Evolutionary conservation across 2,329 filamentous ascomycete genomes (phyloP).

Genomic region (Aspergillus ustus): DNA sequence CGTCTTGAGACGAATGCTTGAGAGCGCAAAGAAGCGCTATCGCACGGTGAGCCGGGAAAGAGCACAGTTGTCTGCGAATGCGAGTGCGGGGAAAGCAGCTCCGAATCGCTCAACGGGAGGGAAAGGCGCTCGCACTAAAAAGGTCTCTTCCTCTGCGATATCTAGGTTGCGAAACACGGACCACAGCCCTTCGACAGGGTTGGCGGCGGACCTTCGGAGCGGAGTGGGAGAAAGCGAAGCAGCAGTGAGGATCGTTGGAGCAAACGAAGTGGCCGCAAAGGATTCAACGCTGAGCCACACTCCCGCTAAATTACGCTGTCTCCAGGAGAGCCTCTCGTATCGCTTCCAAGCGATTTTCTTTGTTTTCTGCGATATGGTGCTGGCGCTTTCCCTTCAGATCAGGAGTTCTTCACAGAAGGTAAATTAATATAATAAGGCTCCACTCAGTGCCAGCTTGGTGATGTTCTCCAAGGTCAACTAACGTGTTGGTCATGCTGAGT

Average conservation of each 20-base stretch:
- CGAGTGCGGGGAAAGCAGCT: conserved; percentile 9
- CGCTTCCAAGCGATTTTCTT: not conserved
- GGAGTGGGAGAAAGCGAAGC: not conserved
- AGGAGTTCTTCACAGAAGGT: not conserved
- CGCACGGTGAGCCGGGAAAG: not conserved
- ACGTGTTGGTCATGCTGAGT: conserved; percentile 1
- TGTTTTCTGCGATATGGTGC: not conserved
- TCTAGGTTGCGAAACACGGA: not conserved
- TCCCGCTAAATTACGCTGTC: conserved; percentile 2
- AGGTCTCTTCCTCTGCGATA: not conserved
- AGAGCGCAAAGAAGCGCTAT: not conserved
- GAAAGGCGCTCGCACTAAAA: not conserved
- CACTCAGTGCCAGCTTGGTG: not conserved
- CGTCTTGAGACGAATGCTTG: conserved; percentile 10
- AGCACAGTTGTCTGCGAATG: not conserved
- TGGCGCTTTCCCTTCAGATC: not conserved
- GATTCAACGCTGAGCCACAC: conserved; percentile 11
- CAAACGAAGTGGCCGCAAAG: not conserved
- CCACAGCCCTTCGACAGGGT: not conserved
- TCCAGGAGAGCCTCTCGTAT: conserved; percentile 8
- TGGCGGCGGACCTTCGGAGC: not conserved
- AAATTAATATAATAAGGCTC: not conserved
- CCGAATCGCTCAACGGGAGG: not conserved
- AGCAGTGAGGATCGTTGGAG: not conserved
- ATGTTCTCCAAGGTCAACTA: not conserved